Conservation (phyloP, 2,329 filamentous ascomycete genomes). For the Sclerotinia spermophila region DNA sequence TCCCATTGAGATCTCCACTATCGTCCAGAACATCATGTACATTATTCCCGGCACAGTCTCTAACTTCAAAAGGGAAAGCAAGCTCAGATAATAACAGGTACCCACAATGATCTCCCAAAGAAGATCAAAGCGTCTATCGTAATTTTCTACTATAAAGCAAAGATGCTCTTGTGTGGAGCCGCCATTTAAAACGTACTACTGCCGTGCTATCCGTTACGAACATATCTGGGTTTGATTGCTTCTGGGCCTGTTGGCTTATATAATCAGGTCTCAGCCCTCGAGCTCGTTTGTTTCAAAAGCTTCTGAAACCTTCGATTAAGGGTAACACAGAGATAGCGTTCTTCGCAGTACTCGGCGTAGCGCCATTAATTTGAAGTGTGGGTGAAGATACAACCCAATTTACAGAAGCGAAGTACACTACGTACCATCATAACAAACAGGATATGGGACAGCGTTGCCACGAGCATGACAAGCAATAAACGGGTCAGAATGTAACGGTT, state of each 20-base stretch:
- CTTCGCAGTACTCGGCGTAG: slow-evolving; percentile 4
- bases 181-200: background rate
- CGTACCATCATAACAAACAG: background rate
- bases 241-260: background rate
- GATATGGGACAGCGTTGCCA: slow-evolving; percentile 15
- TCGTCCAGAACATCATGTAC: background rate
- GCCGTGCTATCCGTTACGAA: slow-evolving; percentile 2
- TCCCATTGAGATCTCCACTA: background rate
- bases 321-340: background rate
- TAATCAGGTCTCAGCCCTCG: slow-evolving; percentile 7
- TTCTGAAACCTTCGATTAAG: slow-evolving; percentile 16
- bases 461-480: slow-evolving; percentile 13
- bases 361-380: background rate
- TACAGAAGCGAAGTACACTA: background rate
- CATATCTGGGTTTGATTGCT: background rate
- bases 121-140: slow-evolving; percentile 6
- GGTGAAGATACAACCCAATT: slow-evolving; percentile 2
- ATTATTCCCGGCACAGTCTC: background rate
- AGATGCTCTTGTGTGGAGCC: background rate
- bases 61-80: background rate
- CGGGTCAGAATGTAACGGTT: slow-evolving; percentile 8
- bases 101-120: background rate
- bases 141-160: background rate
- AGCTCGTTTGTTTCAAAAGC: slow-evolving; percentile 18
- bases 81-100: background rate